Conservation (phyloP, 2,329 filamentous ascomycete genomes). For the Penicillium rolfsii region DNA sequence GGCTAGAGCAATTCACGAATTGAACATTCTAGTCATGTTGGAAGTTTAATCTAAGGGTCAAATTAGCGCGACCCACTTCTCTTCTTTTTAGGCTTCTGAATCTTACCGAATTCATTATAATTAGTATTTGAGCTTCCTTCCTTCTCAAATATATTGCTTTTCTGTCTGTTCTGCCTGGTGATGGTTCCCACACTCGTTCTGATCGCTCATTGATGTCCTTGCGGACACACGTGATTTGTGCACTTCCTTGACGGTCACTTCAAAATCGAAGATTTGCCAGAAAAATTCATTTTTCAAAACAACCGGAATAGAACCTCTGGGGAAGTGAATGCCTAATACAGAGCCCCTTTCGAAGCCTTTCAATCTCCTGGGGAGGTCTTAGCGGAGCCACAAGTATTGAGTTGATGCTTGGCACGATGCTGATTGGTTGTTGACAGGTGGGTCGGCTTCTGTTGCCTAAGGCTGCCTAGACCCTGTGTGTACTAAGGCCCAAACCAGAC, state of each 20-base stretch:
- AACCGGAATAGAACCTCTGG: background rate
- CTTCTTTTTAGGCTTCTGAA: no score
- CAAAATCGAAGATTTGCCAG: no score
- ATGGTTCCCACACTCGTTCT: background rate
- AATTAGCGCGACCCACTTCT: no score
- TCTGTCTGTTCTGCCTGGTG: background rate
- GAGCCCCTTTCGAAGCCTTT: background rate
- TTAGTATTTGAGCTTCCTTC: no score
- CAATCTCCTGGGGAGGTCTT: background rate
- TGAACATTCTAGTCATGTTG: no score
- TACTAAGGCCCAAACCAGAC: conserved; percentile 6
- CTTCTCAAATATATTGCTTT: no score
- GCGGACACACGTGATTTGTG: background rate
- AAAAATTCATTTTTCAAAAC: no score
- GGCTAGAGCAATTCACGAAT: no score
- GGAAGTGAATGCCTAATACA: background rate
- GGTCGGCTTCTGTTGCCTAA: conserved; percentile 16
- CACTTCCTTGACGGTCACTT: background rate
- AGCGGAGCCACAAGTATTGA: background rate
- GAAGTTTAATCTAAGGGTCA: no score
- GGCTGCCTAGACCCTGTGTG: conserved; percentile 11
- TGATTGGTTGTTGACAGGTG: conserved; percentile 1
- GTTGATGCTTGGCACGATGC: background rate
- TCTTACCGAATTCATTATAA: no score
- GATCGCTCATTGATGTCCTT: background rate